Base-by-base conservation (phyloP, 768 basidiomycete species). In the Mycena latifolia region DNA sequence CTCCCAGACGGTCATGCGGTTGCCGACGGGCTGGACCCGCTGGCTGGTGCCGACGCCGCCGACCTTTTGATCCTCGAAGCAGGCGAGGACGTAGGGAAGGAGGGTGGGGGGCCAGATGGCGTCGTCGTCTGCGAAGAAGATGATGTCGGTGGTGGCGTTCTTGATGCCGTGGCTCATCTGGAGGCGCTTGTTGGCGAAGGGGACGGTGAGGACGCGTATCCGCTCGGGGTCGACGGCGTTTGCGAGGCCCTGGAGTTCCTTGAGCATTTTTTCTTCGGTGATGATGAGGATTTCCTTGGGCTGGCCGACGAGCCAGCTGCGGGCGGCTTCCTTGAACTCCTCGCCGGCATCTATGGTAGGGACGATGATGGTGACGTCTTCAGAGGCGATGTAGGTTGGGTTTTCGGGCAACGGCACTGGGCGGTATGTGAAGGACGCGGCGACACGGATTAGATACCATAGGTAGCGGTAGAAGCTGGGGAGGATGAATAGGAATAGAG, bases 311-410 rank as follows among this genome's bases (percentile, higher is more conserved):
- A 98, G 92, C 96, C 95, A 97, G 73, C 88, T 91, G 79, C 92
- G 86, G 35, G 95, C 95, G 43, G 94, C 94, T 77, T 95, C 92
- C 81, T 94, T 94, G 84, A 96, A 96, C 78, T 95, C 94, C 78
- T 96, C 94, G 54, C 95, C 96, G 3, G 96, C 95, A 76, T 98
- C 95, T 74, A 98, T 96, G 66, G 95, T 97, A 41, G 95, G 95
- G 3, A 97, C 96, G 65, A 98, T 95, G 75, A 97, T 96, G 45
- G 95, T 98, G 70, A 98, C 95, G 82, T 98, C 95, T 76, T 98
- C 95, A 1, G 88, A 85, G 55, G 95, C 92, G 73, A 93, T 81
- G 76, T 96, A 97, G 24, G 95, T 96, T 1, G 95, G 94, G 76
- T 94, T 91, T 81, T 92, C 89, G 55, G 95, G 95, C 17, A 96